Conservation (phyloP, 495 filamentous ascomycete species). For the Cenococcum geophilum region DNA sequence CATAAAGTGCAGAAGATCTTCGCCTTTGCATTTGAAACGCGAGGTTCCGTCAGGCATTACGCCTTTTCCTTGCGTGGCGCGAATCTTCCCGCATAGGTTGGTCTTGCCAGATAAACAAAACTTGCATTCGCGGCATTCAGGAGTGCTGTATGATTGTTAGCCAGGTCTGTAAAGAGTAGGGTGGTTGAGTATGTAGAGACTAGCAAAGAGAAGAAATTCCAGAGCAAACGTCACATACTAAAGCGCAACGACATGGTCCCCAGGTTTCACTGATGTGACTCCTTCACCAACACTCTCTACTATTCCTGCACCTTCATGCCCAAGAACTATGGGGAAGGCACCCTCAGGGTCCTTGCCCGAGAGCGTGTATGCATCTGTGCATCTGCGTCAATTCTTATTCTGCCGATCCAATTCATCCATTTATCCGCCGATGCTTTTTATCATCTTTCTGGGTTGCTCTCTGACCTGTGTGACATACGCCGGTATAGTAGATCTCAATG, state of each 20-base stretch:
- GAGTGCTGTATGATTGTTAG: conserved; percentile 56
- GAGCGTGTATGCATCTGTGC: conserved; percentile 88
- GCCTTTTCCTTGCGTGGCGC: conserved; percentile 89
- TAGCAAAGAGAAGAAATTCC: background rate
- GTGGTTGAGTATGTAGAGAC: background rate
- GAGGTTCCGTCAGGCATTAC: conserved; percentile 98
- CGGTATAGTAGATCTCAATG: conserved; percentile 93
- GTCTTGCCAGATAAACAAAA: conserved; percentile 99
- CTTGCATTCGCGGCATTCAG: conserved; percentile 96
- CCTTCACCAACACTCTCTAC: conserved; percentile 97
- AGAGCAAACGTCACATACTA: conserved; percentile 55
- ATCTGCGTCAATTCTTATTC: conserved; percentile 4
- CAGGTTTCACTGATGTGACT: conserved; percentile 87
- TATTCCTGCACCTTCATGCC: conserved; percentile 94
- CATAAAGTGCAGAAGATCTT: conserved; percentile 97
- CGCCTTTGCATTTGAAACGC: conserved; percentile 88
- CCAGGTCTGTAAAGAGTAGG: background rate
- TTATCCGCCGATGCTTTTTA: background rate
- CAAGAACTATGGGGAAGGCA: conserved; percentile 92
- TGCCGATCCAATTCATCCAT: background rate
- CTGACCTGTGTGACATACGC: conserved; percentile 94
- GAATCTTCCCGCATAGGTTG: conserved; percentile 98
- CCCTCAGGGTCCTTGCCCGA: conserved; percentile 98
- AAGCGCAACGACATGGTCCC: conserved; percentile 88
- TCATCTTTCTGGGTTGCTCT: conserved; percentile 6